These are phyloP conservation scores for Tolypocladium inflatum DNA, from an alignment of 2,329 filamentous ascomycete species.

Conservation along the genomic window DNA sequence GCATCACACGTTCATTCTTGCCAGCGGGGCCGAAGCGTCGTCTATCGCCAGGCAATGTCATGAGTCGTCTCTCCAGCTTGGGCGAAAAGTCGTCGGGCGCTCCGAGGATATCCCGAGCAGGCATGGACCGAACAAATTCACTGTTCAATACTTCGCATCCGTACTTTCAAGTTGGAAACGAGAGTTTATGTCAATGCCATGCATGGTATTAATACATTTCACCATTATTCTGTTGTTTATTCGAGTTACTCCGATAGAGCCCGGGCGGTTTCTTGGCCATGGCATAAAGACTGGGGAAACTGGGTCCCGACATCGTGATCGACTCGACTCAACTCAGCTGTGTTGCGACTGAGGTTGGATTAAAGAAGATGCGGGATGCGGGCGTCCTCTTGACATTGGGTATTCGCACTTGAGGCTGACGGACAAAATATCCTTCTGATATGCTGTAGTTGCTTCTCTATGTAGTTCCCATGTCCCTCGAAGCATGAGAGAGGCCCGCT, in stretches of 20 bases:
- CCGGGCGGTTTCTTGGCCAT: not conserved
- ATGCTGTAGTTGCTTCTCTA: too few species aligned
- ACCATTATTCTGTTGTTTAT: too few species aligned
- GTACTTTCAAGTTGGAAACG: not conserved
- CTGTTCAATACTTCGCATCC: too few species aligned
- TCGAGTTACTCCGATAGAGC: too few species aligned
- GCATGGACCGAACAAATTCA: not conserved
- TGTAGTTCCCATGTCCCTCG: not conserved
- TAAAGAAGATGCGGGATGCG: not conserved
- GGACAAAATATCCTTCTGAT: too few species aligned
- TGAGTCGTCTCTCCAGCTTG: conserved; percentile 1
- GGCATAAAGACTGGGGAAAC: not conserved
- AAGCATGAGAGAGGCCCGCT: not conserved
- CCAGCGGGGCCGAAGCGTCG: not conserved
- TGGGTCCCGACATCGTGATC: not conserved
- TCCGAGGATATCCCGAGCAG: not conserved
- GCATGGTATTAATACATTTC: too few species aligned
- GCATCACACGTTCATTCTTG: not conserved
- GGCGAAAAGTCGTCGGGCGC: not conserved
- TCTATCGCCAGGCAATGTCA: conserved; percentile 8
- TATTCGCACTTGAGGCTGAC: too few species aligned
- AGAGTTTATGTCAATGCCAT: too few species aligned
- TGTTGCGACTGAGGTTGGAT: not conserved
- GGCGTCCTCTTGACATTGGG: too few species aligned
- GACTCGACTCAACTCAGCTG: not conserved